A percentile compares a stretch with the other conserved stretches of the same genome.
phyloP scores from a whole-genome alignment of 352 stramenopile species.

The Phytophthora gonapodyides region DNA sequence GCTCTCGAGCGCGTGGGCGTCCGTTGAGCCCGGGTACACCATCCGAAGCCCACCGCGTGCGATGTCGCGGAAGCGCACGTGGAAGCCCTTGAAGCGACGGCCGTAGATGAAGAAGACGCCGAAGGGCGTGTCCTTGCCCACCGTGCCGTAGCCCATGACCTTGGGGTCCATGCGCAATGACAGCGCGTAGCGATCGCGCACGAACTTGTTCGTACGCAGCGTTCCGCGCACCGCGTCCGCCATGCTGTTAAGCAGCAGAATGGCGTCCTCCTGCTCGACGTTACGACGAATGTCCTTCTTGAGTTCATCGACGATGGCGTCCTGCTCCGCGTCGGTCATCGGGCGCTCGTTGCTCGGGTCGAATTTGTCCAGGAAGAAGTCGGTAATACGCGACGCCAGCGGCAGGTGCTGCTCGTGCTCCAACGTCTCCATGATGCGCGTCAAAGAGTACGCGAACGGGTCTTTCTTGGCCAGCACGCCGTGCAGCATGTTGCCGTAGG shows the following conservation, averaged over 20 bases:
- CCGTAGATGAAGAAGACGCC: slow-evolving; percentile 98
- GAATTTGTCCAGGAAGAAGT: slow-evolving; percentile 94
- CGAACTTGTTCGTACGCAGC: slow-evolving; percentile 83
- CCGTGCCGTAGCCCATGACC: slow-evolving; percentile 82
- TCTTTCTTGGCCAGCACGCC: slow-evolving; percentile 94
- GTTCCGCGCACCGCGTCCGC: slow-evolving; percentile 76
- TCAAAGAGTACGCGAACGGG: slow-evolving; percentile 94
- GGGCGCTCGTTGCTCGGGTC: slow-evolving; percentile 49
- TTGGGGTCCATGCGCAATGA: slow-evolving; percentile 76
- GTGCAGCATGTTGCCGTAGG: slow-evolving; percentile 96
- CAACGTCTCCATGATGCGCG: slow-evolving; percentile 94
- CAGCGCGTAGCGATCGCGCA: slow-evolving; percentile 82
- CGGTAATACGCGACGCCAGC: slow-evolving; percentile 91
- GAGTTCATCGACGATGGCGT: slow-evolving; percentile 50
- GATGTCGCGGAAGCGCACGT: slow-evolving; percentile 88
- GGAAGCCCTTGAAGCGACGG: slow-evolving; percentile 94
- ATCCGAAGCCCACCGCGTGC: slow-evolving; percentile 76
- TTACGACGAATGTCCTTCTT: slow-evolving; percentile 81
- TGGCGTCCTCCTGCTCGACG: slow-evolving; percentile 73
- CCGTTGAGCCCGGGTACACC: slow-evolving; percentile 70
- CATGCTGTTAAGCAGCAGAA: slow-evolving; percentile 78
- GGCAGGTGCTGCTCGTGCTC: slow-evolving; percentile 91
- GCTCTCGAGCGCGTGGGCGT: slow-evolving; percentile 66
- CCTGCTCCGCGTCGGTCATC: slow-evolving; percentile 51
- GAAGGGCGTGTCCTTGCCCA: slow-evolving; percentile 92